Evolutionary conservation across 176 grass and related monocot genomes (phyloP).

Genomic region (Eragrostis curvula): DNA sequence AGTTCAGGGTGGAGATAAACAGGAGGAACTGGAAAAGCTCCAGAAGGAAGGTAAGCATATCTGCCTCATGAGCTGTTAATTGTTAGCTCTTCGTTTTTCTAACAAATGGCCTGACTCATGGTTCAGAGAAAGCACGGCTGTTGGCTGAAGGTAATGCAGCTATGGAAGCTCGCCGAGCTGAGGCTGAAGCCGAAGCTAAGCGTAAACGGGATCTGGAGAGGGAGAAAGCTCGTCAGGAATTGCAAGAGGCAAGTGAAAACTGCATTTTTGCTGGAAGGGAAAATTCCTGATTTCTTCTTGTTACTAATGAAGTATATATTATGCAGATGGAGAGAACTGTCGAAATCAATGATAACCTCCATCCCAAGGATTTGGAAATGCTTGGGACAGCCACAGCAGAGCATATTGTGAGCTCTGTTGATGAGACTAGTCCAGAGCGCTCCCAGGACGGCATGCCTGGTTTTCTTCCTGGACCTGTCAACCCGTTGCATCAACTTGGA

Average conservation of each 20-base stretch:
- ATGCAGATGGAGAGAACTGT: slow-evolving; percentile 92
- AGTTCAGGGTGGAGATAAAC: slow-evolving; percentile 74
- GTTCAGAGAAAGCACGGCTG: slow-evolving; percentile 78
- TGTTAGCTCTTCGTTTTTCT: not conserved
- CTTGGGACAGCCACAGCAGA: slow-evolving; percentile 68
- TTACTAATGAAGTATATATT: slow-evolving; percentile 15
- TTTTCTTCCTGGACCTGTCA: slow-evolving; percentile 63
- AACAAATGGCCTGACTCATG: not conserved
- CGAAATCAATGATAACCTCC: slow-evolving; percentile 76
- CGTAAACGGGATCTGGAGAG: slow-evolving; percentile 84
- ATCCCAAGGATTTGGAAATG: slow-evolving; percentile 86
- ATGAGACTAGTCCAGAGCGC: slow-evolving; percentile 72
- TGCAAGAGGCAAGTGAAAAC: slow-evolving; percentile 72
- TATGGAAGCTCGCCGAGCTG: slow-evolving; percentile 86
- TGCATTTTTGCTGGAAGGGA: not conserved
- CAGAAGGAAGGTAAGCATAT: slow-evolving; percentile 80
- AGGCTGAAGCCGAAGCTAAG: slow-evolving; percentile 85
- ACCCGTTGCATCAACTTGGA: slow-evolving; percentile 85
- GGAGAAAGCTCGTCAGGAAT: slow-evolving; percentile 80
- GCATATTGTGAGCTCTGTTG: slow-evolving; percentile 71
- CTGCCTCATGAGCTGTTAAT: slow-evolving; percentile 4
- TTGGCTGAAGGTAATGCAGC: slow-evolving; percentile 92
- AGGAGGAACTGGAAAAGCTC: slow-evolving; percentile 86
- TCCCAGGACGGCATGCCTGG: slow-evolving; percentile 71
- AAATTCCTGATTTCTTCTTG: not conserved